Percentiles rank a stretch among this genome's conserved stretches.
These are phyloP conservation scores for Oryza australiensis DNA, from an alignment of 176 grass and related monocot genomes.

Conservation along the genomic window DNA sequence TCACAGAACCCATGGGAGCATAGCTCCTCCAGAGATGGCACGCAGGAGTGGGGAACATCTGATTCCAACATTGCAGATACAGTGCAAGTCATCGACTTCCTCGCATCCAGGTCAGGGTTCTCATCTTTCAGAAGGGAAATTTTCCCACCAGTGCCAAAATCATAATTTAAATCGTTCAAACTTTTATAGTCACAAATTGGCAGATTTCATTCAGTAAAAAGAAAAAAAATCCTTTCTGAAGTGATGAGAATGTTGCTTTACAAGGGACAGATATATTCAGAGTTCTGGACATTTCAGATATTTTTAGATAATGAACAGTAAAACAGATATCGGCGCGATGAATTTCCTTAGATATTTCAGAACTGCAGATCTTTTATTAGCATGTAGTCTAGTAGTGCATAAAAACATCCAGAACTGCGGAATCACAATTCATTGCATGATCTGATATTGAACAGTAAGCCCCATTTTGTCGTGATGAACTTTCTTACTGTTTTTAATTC, in stretches of 20 bases:
- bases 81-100: conserved; percentile 58
- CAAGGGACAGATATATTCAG: not conserved
- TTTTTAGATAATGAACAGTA: not conserved
- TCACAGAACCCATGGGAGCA: conserved; percentile 67
- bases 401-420: too few species aligned
- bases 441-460: too few species aligned
- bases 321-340: too few species aligned
- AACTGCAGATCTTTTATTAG: too few species aligned
- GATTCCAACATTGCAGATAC: conserved; percentile 51
- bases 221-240: not conserved
- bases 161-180: not conserved
- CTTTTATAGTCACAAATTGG: not conserved
- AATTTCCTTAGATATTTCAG: too few species aligned
- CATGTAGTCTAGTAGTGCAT: too few species aligned
- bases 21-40: conserved; percentile 48
- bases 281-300: not conserved
- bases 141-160: not conserved
- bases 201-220: not conserved
- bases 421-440: not conserved
- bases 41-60: conserved; percentile 53
- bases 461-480: not conserved
- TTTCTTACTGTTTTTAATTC: conserved; percentile 10
- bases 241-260: not conserved
- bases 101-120: conserved; percentile 44
- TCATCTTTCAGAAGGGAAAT: not conserved